A percentile compares a stretch with the other conserved stretches of the same genome.
Evolutionary conservation across 1,284 basidiomycete species (phyloP).

Genomic region (Rhizopogon parksii): DNA sequence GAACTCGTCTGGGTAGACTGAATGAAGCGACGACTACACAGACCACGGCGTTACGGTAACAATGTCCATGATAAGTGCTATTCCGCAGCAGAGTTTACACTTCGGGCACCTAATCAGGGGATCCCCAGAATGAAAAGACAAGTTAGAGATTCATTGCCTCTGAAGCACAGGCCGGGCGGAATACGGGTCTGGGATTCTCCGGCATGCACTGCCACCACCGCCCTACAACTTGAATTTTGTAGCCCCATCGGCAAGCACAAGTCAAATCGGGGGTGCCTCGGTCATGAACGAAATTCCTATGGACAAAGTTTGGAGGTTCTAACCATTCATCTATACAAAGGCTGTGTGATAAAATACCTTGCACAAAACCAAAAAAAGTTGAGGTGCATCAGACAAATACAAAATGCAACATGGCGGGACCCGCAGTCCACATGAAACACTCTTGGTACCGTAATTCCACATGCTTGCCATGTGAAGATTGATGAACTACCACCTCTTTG

Average conservation of each 20-base stretch:
- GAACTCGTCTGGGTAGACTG: neutral
- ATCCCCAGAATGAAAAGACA: neutral
- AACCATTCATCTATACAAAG: too few relatives aligned
- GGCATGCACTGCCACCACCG: neutral
- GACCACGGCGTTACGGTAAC: too few relatives aligned
- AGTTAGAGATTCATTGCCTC: neutral
- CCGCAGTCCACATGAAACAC: neutral
- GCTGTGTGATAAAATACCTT: neutral
- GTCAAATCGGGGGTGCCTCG: neutral
- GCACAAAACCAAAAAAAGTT: neutral
- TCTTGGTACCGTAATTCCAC: neutral
- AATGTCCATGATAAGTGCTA: neutral
- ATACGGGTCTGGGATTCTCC: too few relatives aligned
- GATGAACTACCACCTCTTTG: neutral
- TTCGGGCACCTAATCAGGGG: neutral
- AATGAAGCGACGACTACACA: neutral
- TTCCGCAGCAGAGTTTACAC: neutral
- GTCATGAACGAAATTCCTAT: neutral
- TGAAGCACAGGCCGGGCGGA: neutral
- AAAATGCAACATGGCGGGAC: neutral
- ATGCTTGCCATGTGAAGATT: neutral
- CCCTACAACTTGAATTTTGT: neutral
- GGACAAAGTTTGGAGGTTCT: neutral
- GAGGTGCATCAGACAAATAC: neutral
- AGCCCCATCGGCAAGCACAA: neutral